phyloP scores from a whole-genome alignment of 2,329 filamentous ascomycete genomes.

The Monosporascus cannonballus region DNA sequence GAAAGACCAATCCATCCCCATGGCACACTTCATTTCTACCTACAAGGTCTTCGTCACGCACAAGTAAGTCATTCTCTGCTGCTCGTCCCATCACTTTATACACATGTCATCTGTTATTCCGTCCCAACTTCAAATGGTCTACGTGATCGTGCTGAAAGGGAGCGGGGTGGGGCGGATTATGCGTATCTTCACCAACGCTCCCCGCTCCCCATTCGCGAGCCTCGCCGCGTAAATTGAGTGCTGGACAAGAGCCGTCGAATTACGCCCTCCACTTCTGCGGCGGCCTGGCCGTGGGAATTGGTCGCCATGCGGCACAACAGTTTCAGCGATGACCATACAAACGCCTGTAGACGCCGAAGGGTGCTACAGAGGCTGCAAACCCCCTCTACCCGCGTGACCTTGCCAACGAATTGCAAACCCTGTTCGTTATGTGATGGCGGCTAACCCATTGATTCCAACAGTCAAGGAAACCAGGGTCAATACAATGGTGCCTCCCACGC shows the following conservation, averaged over 20 bases:
- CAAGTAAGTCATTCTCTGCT: conserved; percentile 57
- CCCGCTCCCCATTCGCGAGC: conserved; percentile 1
- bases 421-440: not conserved
- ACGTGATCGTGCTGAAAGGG: not conserved
- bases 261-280: not conserved
- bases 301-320: conserved; percentile 1
- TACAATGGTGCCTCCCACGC: conserved; percentile 70
- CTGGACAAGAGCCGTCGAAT: not conserved
- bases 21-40: conserved; percentile 77
- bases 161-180: not conserved
- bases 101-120: not conserved
- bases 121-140: not conserved
- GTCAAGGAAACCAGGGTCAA: conserved; percentile 79
- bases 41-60: conserved; percentile 90
- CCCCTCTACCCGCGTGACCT: not conserved
- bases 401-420: not conserved
- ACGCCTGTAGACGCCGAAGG: conserved; percentile 4
- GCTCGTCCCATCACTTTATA: not conserved
- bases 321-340: not conserved
- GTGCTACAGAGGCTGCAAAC: not conserved
- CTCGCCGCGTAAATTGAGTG: conserved; percentile 8
- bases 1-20: conserved; percentile 68
- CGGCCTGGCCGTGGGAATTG: conserved; percentile 1
- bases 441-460: conserved; percentile 31
- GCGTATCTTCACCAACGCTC: not conserved